These are phyloP conservation scores for Tubosaeta brunneosetosa DNA, from an alignment of 768 basidiomycete species.

Conservation along the genomic window DNA sequence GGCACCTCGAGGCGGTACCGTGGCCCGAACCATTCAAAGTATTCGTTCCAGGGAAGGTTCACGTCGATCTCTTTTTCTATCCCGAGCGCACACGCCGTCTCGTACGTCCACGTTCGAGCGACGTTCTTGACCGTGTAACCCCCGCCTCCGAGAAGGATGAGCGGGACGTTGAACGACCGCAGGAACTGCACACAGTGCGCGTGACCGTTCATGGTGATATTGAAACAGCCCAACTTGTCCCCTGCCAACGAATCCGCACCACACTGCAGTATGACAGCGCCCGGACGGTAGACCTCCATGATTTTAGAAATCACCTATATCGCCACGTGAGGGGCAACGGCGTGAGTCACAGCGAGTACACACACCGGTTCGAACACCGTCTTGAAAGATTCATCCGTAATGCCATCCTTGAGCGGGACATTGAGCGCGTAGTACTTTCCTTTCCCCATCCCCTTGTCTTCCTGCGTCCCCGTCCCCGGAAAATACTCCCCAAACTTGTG, in stretches of 20 bases:
- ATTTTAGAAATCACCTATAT: conserved; percentile 74
- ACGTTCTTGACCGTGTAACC: conserved; percentile 98
- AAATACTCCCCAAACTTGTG: conserved; percentile 91
- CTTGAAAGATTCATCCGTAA: conserved; percentile 83
- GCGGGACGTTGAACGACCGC: conserved; percentile 74
- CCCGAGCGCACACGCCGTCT: conserved; percentile 93
- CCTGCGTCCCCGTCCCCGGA: conserved; percentile 76
- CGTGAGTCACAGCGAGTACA: neutral
- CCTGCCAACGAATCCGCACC: conserved; percentile 94
- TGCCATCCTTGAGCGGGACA: conserved; percentile 90
- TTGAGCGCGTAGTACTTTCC: conserved; percentile 90
- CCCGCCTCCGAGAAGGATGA: conserved; percentile 91
- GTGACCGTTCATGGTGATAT: conserved; percentile 93
- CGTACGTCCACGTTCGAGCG: conserved; percentile 91
- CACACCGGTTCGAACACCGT: conserved; percentile 90
- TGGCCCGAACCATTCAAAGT: conserved; percentile 98
- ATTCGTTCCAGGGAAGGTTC: conserved; percentile 80
- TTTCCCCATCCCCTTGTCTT: conserved; percentile 77
- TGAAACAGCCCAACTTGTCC: conserved; percentile 95
- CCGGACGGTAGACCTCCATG: conserved; percentile 83
- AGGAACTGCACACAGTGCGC: conserved; percentile 87
- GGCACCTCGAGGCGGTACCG: conserved; percentile 89
- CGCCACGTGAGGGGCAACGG: neutral
- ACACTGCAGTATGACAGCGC: conserved; percentile 88
- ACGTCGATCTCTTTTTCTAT: conserved; percentile 72